Evolutionary conservation across 108 stramenopile species (phyloP).

Genomic region (Tribonema minus): DNA sequence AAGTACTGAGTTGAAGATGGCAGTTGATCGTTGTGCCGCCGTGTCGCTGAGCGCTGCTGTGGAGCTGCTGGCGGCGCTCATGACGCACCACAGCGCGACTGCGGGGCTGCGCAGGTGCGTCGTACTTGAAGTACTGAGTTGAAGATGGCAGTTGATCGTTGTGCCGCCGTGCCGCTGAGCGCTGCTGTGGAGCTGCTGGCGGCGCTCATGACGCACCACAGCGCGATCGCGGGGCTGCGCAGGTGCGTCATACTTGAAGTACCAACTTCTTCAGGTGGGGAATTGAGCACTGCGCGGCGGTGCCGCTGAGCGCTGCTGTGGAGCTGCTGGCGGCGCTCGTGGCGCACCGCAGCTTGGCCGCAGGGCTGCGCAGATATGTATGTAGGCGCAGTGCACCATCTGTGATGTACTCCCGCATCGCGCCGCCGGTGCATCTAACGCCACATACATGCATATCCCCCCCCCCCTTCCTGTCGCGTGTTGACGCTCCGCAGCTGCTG

Average conservation of each 20-base stretch:
- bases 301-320: neutral
- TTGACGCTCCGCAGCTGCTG: too few species aligned
- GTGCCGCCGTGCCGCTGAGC: conserved; percentile 27
- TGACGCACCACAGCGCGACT: neutral
- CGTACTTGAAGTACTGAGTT: conserved; percentile 72
- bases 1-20: conserved; percentile 72
- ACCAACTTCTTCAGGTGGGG: conserved; percentile 72
- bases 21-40: conserved; percentile 63
- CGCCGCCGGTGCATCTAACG: too few species aligned
- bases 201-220: neutral
- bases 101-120: conserved; percentile 12
- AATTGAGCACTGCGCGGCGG: conserved; percentile 60
- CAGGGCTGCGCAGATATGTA: conserved; percentile 16
- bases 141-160: conserved; percentile 71
- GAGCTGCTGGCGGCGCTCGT: conserved; percentile 1
- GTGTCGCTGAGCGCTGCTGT: neutral
- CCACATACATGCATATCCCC: too few species aligned
- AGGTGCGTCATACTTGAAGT: conserved; percentile 51
- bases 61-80: conserved; percentile 1
- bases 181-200: neutral
- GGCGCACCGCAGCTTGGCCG: neutral
- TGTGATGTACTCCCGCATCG: too few species aligned
- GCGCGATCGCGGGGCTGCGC: conserved; percentile 12
- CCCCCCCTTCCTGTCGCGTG: too few species aligned
- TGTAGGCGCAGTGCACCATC: too few species aligned